A percentile compares a stretch with the other conserved stretches of the same genome.
phyloP scores from a whole-genome alignment of 352 stramenopile genomes.

The Paralagenidium karlingii region DNA sequence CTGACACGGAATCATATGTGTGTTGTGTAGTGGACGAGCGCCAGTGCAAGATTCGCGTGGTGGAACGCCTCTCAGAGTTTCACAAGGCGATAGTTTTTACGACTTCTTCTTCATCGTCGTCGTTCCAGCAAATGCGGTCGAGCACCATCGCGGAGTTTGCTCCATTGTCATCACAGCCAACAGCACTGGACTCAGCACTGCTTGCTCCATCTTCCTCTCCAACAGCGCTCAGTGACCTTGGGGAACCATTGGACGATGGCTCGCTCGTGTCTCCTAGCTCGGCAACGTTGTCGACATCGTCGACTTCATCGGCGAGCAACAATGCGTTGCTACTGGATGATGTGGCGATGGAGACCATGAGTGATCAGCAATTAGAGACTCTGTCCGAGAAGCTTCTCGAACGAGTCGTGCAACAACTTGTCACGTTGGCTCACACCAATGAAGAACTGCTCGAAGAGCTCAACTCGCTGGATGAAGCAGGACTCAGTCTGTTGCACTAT shows the following conservation, averaged over 20 bases:
- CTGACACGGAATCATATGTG: conserved; percentile 1
- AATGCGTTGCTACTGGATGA: conserved; percentile 36
- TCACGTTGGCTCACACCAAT: conserved; percentile 63
- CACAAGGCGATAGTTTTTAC: conserved; percentile 36
- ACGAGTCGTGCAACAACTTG: conserved; percentile 66
- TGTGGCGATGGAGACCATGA: conserved; percentile 57
- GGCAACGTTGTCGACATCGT: conserved; percentile 1
- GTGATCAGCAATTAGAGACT: conserved; percentile 62
- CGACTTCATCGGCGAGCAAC: not conserved
- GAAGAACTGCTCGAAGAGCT: conserved; percentile 77
- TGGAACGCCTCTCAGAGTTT: conserved; percentile 74
- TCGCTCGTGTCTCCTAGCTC: not conserved
- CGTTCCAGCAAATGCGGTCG: not conserved
- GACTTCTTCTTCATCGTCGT: conserved; percentile 21
- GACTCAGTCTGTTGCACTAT: conserved; percentile 80
- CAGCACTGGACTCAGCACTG: not conserved
- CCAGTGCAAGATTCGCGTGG: conserved; percentile 81
- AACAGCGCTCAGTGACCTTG: not conserved
- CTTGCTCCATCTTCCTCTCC: not conserved
- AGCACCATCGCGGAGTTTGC: not conserved
- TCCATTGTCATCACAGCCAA: too few relatives aligned
- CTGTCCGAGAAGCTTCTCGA: conserved; percentile 76
- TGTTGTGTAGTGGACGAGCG: conserved; percentile 63
- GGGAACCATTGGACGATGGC: not conserved
- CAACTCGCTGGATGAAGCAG: conserved; percentile 79